Evolutionary conservation across 2,329 filamentous ascomycete species (phyloP), one percentile per base, ranked within the genome.

Genomic region (Curvularia eragrostidis): DNA sequence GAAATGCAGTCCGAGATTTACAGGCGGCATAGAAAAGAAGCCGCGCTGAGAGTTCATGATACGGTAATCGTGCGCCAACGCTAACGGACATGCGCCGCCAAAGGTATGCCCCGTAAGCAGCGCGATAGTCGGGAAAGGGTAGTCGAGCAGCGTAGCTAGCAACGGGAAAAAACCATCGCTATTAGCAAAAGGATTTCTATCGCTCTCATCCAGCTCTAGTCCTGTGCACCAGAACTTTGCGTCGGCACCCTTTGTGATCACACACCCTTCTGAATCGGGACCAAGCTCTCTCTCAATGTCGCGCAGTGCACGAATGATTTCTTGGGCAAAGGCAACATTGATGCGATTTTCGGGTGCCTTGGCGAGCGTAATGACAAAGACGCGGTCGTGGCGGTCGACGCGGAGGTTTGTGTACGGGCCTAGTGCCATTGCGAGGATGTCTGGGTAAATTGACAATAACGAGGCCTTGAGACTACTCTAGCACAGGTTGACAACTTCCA

Each of bases 101-200:
- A 83, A 83, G 1, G 80, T 81, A 59, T 83, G 81, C 3, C 81
- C 81, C 1, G 80, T 83, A 3, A 83, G 57, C 0, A 82, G 70
- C 3, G 80, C 80, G 26, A 83, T 78, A 1, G 81, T 83, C 5
- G 81, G 81, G 56, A 74, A 82, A 0, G 80, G 79, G 52, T 81
- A 82, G 68, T 83, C 81, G 64, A 84, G 70, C 75, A 77, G 65
- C 1, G 80, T 81, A 24, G 80, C 78, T 13, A 83, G 71, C 3
- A 82, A 71, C 69, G 86, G 85, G 10, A 82, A 83, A 54, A 87
- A 89, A 24, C 79, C 80, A 64, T 83, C 85, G 15, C 80, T 79
- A 38, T 89, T 87, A 74, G 81, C 86, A 53, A 81, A 82, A 24
- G 82, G 81, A 62, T 82, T 82, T 15, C 75, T 78, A 47, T 81